These are phyloP conservation scores for Peronospora destructor DNA, from an alignment of 352 stramenopile species.

Conservation along the genomic window DNA sequence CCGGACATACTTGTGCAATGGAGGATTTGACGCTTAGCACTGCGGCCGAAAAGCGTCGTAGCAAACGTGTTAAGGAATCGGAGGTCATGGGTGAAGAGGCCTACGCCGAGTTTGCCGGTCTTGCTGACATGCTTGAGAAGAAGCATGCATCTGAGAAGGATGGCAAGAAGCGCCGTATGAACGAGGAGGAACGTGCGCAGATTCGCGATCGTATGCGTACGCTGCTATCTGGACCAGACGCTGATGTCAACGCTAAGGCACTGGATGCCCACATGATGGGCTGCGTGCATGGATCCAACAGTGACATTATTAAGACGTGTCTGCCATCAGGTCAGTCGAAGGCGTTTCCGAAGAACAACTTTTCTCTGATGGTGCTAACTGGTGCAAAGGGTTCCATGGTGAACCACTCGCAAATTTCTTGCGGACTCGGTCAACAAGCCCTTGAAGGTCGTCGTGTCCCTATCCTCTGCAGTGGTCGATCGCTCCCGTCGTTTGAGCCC, in stretches of 20 bases:
- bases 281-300: conserved; percentile 86
- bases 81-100: conserved; percentile 76
- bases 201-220: conserved; percentile 75
- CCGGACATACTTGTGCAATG: conserved; percentile 97
- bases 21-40: conserved; percentile 97
- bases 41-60: conserved; percentile 88
- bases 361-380: conserved; percentile 99
- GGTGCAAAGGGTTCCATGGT: conserved; percentile 99
- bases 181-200: conserved; percentile 59
- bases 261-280: conserved; percentile 89
- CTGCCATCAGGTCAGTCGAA: conserved; percentile 95
- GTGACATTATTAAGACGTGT: conserved; percentile 98
- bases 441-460: conserved; percentile 98
- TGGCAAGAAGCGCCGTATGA: conserved; percentile 78
- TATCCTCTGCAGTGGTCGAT: conserved; percentile 95
- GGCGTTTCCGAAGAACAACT: conserved; percentile 97
- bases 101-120: conserved; percentile 78
- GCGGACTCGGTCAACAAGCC: conserved; percentile 97
- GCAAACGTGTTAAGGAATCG: conserved; percentile 83
- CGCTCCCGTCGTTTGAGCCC: conserved; percentile 96
- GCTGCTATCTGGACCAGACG: conserved; percentile 64
- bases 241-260: conserved; percentile 65
- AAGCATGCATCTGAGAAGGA: conserved; percentile 49
- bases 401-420: conserved; percentile 99
- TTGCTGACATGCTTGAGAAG: conserved; percentile 55